Percentiles rank a stretch among this genome's conserved stretches.
Evolutionary conservation across 768 basidiomycete genomes (phyloP).

Genomic region (Lentinula lateritia): DNA sequence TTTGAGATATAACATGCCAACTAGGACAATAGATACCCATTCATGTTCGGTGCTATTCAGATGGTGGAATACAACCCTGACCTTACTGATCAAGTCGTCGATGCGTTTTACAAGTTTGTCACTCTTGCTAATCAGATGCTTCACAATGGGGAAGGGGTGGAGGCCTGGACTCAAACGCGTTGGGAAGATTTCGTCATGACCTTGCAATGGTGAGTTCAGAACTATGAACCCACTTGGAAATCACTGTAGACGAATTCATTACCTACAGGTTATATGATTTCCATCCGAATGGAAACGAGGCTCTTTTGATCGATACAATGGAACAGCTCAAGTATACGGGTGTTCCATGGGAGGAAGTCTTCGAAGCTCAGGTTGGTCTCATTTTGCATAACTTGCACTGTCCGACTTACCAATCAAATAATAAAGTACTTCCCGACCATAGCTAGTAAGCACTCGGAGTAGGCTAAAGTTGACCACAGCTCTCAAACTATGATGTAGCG

Average conservation of each 20-base stretch:
- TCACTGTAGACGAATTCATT: neutral
- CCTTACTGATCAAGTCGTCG: slow-evolving; percentile 38
- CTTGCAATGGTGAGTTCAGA: slow-evolving; percentile 41
- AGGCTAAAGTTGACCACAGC: neutral
- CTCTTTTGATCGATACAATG: slow-evolving; percentile 6
- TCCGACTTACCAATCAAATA: neutral
- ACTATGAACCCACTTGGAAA: neutral
- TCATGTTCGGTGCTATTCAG: slow-evolving; percentile 55
- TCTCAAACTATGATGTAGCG: neutral
- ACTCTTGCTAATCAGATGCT: slow-evolving; percentile 49
- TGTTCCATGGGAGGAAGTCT: slow-evolving; percentile 4
- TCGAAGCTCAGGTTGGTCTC: neutral
- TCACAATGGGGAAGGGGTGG: slow-evolving; percentile 44
- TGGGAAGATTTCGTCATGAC: slow-evolving; percentile 57
- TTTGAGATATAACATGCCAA: too few relatives aligned
- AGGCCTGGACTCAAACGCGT: slow-evolving; percentile 46
- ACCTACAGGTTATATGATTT: slow-evolving; percentile 43
- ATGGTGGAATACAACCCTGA: slow-evolving; percentile 44
- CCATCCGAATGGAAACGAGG: slow-evolving; percentile 3
- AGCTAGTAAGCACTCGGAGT: neutral
- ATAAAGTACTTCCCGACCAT: neutral
- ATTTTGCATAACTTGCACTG: neutral
- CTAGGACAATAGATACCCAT: slow-evolving; percentile 35
- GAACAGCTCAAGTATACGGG: slow-evolving; percentile 6
- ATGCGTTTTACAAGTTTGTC: slow-evolving; percentile 49